Conservation (phyloP, 441 rosid genomes). For the Eruca vesicaria region DNA sequence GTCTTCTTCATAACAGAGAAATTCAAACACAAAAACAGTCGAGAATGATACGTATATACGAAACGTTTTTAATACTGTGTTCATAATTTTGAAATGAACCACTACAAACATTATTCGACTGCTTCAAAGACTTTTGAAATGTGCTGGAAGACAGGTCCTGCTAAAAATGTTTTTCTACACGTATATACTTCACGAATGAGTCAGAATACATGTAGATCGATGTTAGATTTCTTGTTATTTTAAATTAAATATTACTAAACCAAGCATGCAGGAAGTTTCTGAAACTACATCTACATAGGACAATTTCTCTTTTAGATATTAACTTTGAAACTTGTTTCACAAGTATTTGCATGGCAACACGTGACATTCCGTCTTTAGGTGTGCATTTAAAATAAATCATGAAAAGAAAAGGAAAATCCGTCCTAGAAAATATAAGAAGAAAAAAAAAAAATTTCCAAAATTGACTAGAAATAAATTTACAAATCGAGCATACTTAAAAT, state of each 20-base stretch:
- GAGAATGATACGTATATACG: not conserved
- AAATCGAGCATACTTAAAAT: no score
- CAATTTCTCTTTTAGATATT: not conserved
- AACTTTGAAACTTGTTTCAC: not conserved
- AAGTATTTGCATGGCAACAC: not conserved
- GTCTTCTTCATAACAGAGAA: not conserved
- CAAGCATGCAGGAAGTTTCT: conserved; percentile 21
- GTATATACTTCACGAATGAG: not conserved
- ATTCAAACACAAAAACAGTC: not conserved
- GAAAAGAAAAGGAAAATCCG: no score
- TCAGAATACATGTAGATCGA: conserved; percentile 4
- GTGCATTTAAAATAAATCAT: not conserved
- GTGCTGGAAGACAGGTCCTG: not conserved
- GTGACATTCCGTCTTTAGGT: not conserved
- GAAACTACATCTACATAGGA: not conserved
- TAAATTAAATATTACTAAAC: conserved; percentile 2
- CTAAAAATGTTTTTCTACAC: not conserved
- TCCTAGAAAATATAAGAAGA: no score
- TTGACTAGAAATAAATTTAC: no score
- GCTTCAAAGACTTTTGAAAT: not conserved
- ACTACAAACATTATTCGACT: not conserved
- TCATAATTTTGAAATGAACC: not conserved
- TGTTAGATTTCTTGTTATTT: not conserved
- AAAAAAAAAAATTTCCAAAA: no score
- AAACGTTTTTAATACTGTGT: not conserved